Evolutionary conservation across 768 basidiomycete species (phyloP), one percentile per base, ranked within the genome.

Genomic region (Coprinellus micaceus): DNA sequence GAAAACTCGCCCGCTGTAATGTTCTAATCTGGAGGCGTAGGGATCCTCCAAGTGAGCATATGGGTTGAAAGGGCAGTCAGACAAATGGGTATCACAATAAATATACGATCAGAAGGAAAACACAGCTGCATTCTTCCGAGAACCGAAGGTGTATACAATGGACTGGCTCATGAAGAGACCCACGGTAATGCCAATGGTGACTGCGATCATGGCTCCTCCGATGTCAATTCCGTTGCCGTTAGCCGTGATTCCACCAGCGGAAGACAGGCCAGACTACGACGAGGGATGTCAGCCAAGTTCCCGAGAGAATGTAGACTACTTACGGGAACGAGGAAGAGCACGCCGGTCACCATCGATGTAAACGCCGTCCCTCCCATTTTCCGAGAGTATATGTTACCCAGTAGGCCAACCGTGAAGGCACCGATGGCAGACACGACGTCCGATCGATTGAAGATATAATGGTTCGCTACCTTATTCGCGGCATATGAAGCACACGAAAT

Each of bases 1-100:
- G 93, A 94, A 72, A 88, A 85, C 67, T 87, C 92, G 24, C 83
- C 94, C 0, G 94, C 95, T 4, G 94, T 97, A 15, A 84, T 92
- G 76, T 90, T 97, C 76, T 95, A 85, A 60, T 29, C n/a, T 12
- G 33, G 13, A 6, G 13, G 33, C 13, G 33, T 6, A 26, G n/a
- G 28, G 19, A 6, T 21, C n/a, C 37, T 48, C 39, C 19, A 19
- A 57, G 24, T 53, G 33, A 22, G 25, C 10, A 19, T 19, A 37
- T 37, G 9, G 36, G 36, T 37, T 37, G 19, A 46, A 56, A 41
- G 15, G 45, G 43, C 19, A 48, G 41, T 24, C 39, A 54, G 24
- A 22, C 21, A 15, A 25, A 39, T n/a, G 13, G 37, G n/a, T 39
- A 39, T 2, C n/a, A 46, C 13, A 46, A 46, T 3, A 46, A 13